Evolutionary conservation across 371 early-diverging fungal species (phyloP).

Genomic region (Rhizomucor miehei): DNA sequence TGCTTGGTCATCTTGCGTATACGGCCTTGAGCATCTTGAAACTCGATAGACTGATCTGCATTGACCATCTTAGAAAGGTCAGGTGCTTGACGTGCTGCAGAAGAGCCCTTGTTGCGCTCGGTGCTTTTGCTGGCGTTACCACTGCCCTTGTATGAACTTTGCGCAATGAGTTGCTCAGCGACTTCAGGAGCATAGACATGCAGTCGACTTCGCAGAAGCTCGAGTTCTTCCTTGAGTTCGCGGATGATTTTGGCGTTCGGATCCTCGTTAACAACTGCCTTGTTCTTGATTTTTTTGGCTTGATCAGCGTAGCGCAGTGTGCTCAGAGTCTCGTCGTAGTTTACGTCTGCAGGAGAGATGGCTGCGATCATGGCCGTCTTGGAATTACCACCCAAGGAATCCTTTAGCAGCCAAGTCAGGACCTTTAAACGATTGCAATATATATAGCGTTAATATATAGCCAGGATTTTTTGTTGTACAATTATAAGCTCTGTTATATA

Average conservation of each 20-base stretch:
- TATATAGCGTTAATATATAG: background rate
- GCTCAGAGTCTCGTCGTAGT: conserved; percentile 84
- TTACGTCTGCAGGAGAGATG: conserved; percentile 69
- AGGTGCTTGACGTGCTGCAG: background rate
- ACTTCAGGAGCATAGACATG: conserved; percentile 61
- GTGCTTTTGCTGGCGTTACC: conserved; percentile 5
- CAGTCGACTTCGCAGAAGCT: conserved; percentile 62
- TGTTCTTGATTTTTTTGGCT: conserved; percentile 90
- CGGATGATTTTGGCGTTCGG: conserved; percentile 83
- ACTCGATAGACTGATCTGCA: conserved; percentile 32
- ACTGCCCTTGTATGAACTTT: conserved; percentile 30
- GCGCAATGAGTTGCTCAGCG: conserved; percentile 36
- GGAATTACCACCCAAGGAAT: conserved; percentile 91
- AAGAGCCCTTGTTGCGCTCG: background rate
- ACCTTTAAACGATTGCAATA: conserved; percentile 31
- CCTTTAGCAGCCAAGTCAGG: conserved; percentile 93
- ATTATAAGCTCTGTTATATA: too few relatives aligned
- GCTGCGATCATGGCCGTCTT: conserved; percentile 94
- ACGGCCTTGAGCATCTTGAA: conserved; percentile 50
- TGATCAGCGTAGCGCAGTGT: conserved; percentile 96
- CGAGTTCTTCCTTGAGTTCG: conserved; percentile 85
- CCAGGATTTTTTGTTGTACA: too few relatives aligned
- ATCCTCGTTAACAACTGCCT: conserved; percentile 91
- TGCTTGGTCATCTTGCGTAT: conserved; percentile 54
- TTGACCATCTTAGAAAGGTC: conserved; percentile 1